These are phyloP conservation scores for Stemphylium beticola DNA, from an alignment of 2,329 filamentous ascomycete species.

Conservation along the genomic window DNA sequence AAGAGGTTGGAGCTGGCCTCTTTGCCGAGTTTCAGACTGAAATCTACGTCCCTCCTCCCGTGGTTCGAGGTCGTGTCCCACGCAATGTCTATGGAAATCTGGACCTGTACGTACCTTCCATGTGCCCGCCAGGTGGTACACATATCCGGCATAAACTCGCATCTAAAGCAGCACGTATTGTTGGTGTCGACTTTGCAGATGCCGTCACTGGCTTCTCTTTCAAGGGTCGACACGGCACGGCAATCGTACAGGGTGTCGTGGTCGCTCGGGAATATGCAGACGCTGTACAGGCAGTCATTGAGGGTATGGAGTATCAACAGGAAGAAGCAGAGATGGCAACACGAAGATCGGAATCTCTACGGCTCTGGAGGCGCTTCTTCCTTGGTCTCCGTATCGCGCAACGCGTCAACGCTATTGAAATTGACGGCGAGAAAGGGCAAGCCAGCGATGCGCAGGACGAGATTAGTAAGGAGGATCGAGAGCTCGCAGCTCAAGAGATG, in stretches of 20 bases:
- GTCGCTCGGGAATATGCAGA: conserved; percentile 75
- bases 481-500: conserved; percentile 34
- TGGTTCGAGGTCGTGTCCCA: conserved; percentile 73
- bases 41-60: conserved; percentile 75
- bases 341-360: conserved; percentile 57
- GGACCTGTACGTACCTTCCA: conserved; percentile 67
- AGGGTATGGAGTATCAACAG: conserved; percentile 70
- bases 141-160: conserved; percentile 66
- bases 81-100: conserved; percentile 68
- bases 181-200: conserved; percentile 85
- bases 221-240: conserved; percentile 82
- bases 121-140: conserved; percentile 66
- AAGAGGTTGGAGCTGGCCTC: conserved; percentile 58
- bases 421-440: conserved; percentile 40
- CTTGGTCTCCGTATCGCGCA: conserved; percentile 72
- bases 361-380: conserved; percentile 65
- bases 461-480: conserved; percentile 39
- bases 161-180: conserved; percentile 71
- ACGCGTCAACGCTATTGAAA: conserved; percentile 66
- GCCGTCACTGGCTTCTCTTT: conserved; percentile 92
- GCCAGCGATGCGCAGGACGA: conserved; percentile 37
- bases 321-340: conserved; percentile 66
- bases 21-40: conserved; percentile 70
- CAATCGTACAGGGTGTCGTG: conserved; percentile 78
- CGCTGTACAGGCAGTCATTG: conserved; percentile 72